Base-by-base conservation (phyloP, 2,329 filamentous ascomycete genomes). In the Epicoccum sorghinum region DNA sequence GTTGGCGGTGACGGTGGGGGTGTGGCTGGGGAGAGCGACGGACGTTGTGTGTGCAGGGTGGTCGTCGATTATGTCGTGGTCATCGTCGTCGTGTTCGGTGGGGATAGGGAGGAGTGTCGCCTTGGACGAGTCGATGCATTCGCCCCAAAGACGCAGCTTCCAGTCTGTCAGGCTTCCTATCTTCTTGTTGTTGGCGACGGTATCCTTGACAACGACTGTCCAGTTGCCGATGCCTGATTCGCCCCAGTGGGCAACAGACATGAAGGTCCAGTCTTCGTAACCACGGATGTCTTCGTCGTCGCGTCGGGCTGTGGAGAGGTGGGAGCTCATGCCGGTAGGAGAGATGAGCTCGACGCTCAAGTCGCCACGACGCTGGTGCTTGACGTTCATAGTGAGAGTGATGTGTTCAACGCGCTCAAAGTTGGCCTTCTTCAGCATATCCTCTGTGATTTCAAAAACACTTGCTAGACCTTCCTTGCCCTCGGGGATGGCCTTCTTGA, bases 241-340 rank as follows among this genome's bases (percentile, higher is more conserved):
- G 43, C 95, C 95, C 91, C 93, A 99, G 73, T 99, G 95, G 60
- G 88, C 93, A 33, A 99, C 95, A 58, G 89, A 96, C 95, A 99
- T 99, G 68, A 99, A 99, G 0, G 93, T 98, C 95, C 95, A 99
- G 77, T 98, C 91, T 33, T 87, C 79, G 72, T 98, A 99, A 7
- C 95, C 95, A 22, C 77, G 75, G 0, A 77, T 71, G 32, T 82
- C 83, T 1, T 82, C 79, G 73, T 99, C 95, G 22, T 85, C 75
- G 55, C 82, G 82, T 60, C 95, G 89, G 1, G 88, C 80, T 10
- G 87, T 89, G 4, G 93, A 89, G 47, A 99, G 85, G 69, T 96
- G 88, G 70, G 91, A 96, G 59, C 91, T 80, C 53, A 97, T 78
- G 8, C 91, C 90, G 29, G 85, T 80, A 0, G 95, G 95, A 65